These are phyloP conservation scores for Hevea brasiliensis DNA, from an alignment of 345 rosid genomes.

Conservation along the genomic window DNA sequence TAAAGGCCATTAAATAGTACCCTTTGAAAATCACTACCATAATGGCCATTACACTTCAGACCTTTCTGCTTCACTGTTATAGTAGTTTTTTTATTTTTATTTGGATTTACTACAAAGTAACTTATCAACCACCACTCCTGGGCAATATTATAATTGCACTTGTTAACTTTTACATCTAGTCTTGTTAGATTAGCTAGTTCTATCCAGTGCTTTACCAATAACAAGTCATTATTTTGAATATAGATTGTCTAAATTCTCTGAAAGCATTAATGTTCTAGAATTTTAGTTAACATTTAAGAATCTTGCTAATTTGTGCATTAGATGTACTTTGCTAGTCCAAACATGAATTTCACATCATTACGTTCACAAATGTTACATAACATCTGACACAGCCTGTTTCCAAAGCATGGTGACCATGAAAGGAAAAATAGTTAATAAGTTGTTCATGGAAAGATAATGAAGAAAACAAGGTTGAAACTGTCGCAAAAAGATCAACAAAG, in stretches of 20 bases:
- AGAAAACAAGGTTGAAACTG: neutral
- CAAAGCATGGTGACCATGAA: neutral
- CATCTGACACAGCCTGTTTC: too few species aligned
- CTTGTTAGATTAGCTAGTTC: too few species aligned
- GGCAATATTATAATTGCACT: neutral
- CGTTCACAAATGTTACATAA: neutral
- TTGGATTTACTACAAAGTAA: neutral
- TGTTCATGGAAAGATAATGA: neutral
- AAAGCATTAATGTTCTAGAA: neutral
- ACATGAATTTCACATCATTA: neutral
- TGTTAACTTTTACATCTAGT: neutral
- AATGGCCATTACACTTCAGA: neutral
- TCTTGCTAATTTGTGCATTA: neutral
- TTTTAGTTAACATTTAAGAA: neutral
- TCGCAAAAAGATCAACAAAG: neutral
- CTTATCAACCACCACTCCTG: too few species aligned
- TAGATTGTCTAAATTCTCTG: neutral
- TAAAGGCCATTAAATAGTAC: neutral
- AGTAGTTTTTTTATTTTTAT: neutral
- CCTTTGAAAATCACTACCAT: neutral
- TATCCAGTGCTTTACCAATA: neutral
- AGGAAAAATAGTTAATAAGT: neutral
- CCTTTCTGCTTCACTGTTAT: neutral
- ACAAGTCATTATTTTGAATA: neutral
- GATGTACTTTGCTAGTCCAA: neutral